Percentiles rank a stretch among this genome's conserved stretches.
Evolutionary conservation across 2,329 filamentous ascomycete genomes (phyloP).

Genomic region (Aspergillus tamarii): DNA sequence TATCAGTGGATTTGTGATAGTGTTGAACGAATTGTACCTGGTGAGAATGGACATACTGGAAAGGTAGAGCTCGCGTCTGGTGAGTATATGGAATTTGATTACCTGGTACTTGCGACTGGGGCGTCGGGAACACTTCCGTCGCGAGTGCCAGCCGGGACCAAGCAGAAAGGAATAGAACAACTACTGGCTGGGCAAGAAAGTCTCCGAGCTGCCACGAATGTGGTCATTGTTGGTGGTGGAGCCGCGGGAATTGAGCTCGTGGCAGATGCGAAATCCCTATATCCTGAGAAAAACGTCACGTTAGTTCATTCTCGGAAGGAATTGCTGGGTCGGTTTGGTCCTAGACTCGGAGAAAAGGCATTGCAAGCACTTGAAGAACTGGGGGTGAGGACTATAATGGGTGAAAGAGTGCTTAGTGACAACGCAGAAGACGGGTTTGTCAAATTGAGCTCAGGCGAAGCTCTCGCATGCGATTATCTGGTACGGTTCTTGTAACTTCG

Average conservation of each 20-base stretch:
- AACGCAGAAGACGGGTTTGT: constrained; percentile 44
- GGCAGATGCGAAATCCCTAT: constrained; percentile 60
- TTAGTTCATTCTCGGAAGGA: constrained; percentile 61
- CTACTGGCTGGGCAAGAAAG: constrained; percentile 51
- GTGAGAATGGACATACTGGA: neutral
- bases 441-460: constrained; percentile 51
- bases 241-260: constrained; percentile 66
- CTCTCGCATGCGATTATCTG: constrained; percentile 55
- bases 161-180: constrained; percentile 47
- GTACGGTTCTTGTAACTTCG: constrained; percentile 32
- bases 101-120: constrained; percentile 62
- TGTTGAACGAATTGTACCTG: neutral
- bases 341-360: constrained; percentile 42
- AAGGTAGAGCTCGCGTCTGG: constrained; percentile 42
- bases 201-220: constrained; percentile 47
- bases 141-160: constrained; percentile 50
- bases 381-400: constrained; percentile 56
- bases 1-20: constrained; percentile 19
- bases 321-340: constrained; percentile 57
- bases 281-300: constrained; percentile 60
- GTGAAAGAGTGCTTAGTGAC: constrained; percentile 36
- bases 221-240: constrained; percentile 62
- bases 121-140: constrained; percentile 54
- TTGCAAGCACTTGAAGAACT: constrained; percentile 50
- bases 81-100: constrained; percentile 56